Evolutionary conservation across 139 green algal species (phyloP).

Genomic region (Edaphochlamys debaryana): DNA sequence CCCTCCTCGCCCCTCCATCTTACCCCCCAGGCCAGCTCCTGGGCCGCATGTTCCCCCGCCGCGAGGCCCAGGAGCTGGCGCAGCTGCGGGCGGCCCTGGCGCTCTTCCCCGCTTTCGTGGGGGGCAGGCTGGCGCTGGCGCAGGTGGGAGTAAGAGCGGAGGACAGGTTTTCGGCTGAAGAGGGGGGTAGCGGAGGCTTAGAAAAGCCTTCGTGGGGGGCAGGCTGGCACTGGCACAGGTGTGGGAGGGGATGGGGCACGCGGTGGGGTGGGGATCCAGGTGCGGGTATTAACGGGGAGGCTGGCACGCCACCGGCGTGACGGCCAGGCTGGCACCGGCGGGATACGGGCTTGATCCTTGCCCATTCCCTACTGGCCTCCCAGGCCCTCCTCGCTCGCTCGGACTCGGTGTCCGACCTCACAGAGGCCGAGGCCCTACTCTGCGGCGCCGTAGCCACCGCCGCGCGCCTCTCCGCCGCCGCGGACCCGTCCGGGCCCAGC

Average conservation of each 20-base stretch:
- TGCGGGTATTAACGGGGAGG: too few relatives aligned
- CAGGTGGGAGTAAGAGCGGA: too few relatives aligned
- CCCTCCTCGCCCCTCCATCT: too few relatives aligned
- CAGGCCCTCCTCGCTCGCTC: constrained; percentile 21
- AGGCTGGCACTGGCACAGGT: constrained; percentile 32
- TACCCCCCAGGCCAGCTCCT: constrained; percentile 18
- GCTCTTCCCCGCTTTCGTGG: constrained; percentile 43
- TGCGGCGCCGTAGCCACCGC: background rate
- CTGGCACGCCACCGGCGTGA: too few relatives aligned
- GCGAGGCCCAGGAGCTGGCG: background rate
- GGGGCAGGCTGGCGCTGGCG: constrained; percentile 11
- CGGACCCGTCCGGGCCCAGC: too few relatives aligned
- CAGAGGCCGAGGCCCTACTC: constrained; percentile 33
- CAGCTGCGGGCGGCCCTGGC: constrained; percentile 11
- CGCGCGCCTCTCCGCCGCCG: constrained; percentile 13
- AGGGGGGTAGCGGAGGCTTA: too few relatives aligned
- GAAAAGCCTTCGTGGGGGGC: constrained; percentile 36
- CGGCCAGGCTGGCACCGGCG: too few relatives aligned
- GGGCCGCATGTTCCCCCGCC: constrained; percentile 15
- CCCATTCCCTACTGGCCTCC: too few relatives aligned
- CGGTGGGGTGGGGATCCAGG: too few relatives aligned
- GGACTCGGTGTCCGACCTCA: background rate
- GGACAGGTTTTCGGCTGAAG: too few relatives aligned
- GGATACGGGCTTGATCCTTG: too few relatives aligned
- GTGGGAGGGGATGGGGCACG: too few relatives aligned